phyloP scores from a whole-genome alignment of 164 flowering plant genomes.

The Piper betle region DNA sequence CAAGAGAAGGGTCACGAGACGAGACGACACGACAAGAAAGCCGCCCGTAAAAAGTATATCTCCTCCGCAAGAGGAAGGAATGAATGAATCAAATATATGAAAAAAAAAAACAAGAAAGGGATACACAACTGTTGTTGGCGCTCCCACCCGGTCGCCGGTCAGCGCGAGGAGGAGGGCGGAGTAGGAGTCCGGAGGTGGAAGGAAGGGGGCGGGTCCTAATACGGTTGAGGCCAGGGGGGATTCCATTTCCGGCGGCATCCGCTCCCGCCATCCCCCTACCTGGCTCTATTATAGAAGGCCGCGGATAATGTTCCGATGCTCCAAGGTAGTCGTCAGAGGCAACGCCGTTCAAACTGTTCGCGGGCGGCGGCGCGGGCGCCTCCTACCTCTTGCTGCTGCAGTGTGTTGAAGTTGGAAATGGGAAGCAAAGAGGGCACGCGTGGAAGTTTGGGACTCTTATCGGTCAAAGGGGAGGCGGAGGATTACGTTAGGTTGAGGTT shows the following conservation, averaged over 20 bases:
- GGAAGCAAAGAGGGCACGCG: too few relatives aligned
- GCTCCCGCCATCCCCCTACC: not conserved
- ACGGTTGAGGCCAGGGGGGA: conserved; percentile 59
- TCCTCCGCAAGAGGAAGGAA: too few relatives aligned
- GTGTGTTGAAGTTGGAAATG: too few relatives aligned
- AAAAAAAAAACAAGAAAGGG: not conserved
- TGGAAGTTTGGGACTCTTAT: too few relatives aligned
- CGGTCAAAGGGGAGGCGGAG: too few relatives aligned
- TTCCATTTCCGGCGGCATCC: conserved; percentile 18
- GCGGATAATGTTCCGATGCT: too few relatives aligned
- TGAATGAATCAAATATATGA: not conserved
- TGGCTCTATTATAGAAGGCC: too few relatives aligned
- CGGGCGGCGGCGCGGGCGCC: too few relatives aligned
- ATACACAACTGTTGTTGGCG: conserved; percentile 2
- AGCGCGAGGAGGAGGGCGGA: conserved; percentile 18
- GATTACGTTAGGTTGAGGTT: too few relatives aligned
- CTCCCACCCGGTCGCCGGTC: conserved; percentile 11
- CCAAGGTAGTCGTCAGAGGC: too few relatives aligned
- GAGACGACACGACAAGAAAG: not conserved
- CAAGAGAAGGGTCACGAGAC: not conserved
- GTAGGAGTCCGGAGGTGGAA: conserved; percentile 6
- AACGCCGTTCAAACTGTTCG: too few relatives aligned
- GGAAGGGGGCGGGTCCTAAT: conserved; percentile 36
- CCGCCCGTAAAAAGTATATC: not conserved
- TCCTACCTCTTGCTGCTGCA: too few relatives aligned